These are phyloP conservation scores for Lomentospora prolificans DNA, from an alignment of 2,329 filamentous ascomycete genomes.

Conservation along the genomic window DNA sequence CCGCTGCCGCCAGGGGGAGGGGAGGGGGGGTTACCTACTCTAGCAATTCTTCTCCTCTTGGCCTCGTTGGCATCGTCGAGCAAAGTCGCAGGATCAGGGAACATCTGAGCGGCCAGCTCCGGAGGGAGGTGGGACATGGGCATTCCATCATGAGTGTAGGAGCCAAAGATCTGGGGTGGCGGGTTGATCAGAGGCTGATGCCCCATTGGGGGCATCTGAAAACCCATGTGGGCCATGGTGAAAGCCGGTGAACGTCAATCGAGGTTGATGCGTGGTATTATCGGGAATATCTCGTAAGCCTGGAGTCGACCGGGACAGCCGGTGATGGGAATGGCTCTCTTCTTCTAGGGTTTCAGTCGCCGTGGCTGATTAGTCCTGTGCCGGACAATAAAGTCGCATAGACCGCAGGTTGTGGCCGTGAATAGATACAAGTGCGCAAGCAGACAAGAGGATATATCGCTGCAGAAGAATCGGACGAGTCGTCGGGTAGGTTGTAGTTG, in stretches of 20 bases:
- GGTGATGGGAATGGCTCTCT: background rate
- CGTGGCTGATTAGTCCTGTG: background rate
- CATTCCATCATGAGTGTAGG: constrained; percentile 50
- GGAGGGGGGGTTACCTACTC: constrained; percentile 38
- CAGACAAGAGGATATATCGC: too few species aligned
- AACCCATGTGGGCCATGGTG: constrained; percentile 44
- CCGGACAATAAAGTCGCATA: background rate
- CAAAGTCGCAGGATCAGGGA: constrained; percentile 44
- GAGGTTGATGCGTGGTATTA: too few species aligned
- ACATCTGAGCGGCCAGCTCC: constrained; percentile 51
- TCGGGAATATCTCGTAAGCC: background rate
- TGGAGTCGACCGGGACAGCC: background rate
- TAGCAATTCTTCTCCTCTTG: constrained; percentile 80
- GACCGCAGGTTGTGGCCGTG: too few species aligned
- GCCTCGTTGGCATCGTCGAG: constrained; percentile 66
- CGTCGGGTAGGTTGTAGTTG: too few species aligned
- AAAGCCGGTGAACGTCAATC: background rate
- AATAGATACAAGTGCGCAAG: too few species aligned
- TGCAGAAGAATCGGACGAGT: too few species aligned
- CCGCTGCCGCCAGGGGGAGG: constrained; percentile 18
- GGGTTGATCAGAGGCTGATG: constrained; percentile 54
- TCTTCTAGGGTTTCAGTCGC: background rate
- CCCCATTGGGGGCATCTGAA: constrained; percentile 47
- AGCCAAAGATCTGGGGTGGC: constrained; percentile 59
- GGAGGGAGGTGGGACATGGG: constrained; percentile 44